A percentile compares a stretch with the other conserved stretches of the same genome.
These are phyloP conservation scores for Nymphaea thermarum DNA, from an alignment of 164 flowering plant species.

Conservation along the genomic window DNA sequence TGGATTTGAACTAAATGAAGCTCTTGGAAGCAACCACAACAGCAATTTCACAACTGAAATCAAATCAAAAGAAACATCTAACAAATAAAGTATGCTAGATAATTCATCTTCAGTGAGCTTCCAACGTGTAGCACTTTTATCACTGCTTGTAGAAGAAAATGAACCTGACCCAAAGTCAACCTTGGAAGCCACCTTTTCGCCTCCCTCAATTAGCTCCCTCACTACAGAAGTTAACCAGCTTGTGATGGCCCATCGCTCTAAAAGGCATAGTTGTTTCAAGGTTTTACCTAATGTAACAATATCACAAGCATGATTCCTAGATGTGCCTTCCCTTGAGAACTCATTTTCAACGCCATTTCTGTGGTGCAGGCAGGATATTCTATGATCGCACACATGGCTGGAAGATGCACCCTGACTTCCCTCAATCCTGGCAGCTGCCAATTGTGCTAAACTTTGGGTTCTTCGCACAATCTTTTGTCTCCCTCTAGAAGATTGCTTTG, in stretches of 20 bases:
- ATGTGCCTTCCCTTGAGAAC: conserved; percentile 26
- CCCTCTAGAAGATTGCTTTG: conserved; percentile 58
- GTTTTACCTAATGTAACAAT: conserved; percentile 57
- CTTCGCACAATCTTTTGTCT: conserved; percentile 79
- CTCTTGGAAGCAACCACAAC: conserved; percentile 85
- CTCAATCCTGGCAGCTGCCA: conserved; percentile 85
- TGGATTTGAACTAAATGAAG: conserved; percentile 30
- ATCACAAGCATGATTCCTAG: conserved; percentile 23
- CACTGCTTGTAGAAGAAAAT: conserved; percentile 36
- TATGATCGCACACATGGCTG: conserved; percentile 88
- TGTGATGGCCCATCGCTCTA: conserved; percentile 49
- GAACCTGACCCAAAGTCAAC: conserved; percentile 43
- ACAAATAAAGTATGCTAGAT: conserved; percentile 52
- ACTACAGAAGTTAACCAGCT: conserved; percentile 57
- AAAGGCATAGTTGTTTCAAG: conserved; percentile 46
- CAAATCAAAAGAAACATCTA: conserved; percentile 70
- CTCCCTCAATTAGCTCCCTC: conserved; percentile 59
- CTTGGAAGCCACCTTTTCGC: conserved; percentile 39
- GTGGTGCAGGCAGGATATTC: conserved; percentile 70
- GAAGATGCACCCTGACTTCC: conserved; percentile 98
- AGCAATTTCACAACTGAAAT: conserved; percentile 60
- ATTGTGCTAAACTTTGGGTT: conserved; percentile 84
- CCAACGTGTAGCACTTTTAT: conserved; percentile 42
- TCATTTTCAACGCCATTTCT: conserved; percentile 52
- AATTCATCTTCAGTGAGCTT: conserved; percentile 90